A percentile compares a stretch with the other conserved stretches of the same genome.
phyloP scores from a whole-genome alignment of 2,329 filamentous ascomycete species.

The Stemphylium beticola region DNA sequence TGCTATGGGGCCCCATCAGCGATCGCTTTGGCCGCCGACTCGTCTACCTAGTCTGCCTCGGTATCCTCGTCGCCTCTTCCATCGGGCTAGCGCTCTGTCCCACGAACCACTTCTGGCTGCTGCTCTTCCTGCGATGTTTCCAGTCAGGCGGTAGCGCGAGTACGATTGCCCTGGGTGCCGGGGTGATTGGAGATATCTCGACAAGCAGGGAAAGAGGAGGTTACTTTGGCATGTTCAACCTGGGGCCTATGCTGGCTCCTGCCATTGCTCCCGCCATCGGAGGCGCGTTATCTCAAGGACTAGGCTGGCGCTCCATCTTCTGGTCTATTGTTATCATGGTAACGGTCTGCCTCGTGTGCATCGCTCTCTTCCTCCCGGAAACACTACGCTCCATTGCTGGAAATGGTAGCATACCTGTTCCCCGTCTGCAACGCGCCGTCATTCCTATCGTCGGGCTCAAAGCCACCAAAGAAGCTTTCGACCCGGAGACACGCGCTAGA shows the following conservation, averaged over 20 bases:
- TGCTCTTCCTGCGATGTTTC: conserved; percentile 44
- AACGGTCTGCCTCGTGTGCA: conserved; percentile 41
- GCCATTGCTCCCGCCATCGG: conserved; percentile 43
- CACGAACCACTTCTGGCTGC: conserved; percentile 40
- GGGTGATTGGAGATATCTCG: conserved; percentile 74
- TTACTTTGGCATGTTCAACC: conserved; percentile 71
- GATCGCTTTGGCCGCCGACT: conserved; percentile 59
- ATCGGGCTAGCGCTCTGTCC: conserved; percentile 45
- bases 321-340: conserved; percentile 51
- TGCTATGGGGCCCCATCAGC: conserved; percentile 59
- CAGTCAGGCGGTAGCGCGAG: conserved; percentile 50
- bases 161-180: conserved; percentile 66
- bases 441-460: conserved; percentile 34
- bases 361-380: conserved; percentile 50
- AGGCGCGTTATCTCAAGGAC: conserved; percentile 41
- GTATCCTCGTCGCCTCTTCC: conserved; percentile 42
- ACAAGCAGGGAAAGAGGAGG: conserved; percentile 72
- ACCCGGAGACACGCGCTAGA: conserved; percentile 20
- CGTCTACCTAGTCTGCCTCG: conserved; percentile 54
- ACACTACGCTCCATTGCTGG: conserved; percentile 52
- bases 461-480: conserved; percentile 12
- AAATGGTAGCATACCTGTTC: conserved; percentile 40
- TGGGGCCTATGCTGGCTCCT: conserved; percentile 52
- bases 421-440: conserved; percentile 28
- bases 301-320: conserved; percentile 48